Base-by-base conservation (phyloP, 257 asterid genomes). In the Verbena officinalis region DNA sequence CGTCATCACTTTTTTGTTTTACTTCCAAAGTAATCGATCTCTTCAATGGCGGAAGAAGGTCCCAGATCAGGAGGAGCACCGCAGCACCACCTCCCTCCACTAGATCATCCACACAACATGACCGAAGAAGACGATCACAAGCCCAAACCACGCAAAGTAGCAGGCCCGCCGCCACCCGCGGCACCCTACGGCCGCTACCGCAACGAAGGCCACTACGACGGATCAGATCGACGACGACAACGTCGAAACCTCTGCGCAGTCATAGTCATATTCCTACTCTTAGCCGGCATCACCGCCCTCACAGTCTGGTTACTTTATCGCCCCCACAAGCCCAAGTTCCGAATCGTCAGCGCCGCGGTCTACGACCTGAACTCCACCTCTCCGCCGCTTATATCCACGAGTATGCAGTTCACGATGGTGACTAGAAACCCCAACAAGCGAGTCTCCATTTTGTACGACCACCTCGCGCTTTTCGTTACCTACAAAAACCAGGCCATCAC, bases 401-500 rank as follows among this genome's bases (percentile, higher is more conserved):
- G 70, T 69, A 75, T 83, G 84, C 94, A 85, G 79, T 81, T 85
- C 84, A 76, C 94, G 0, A 70, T 83, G 56, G 76, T 71, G 30
- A 62, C 80, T 0, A 68, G 86, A n/a, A 88, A 88, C 79, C 86
- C 96, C 11, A 85, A 81, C 73, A 34, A 33, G 67, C 81, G 89
- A 9, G 80, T 78, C 66, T 42, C 83, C 73, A 21, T 83, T 12
- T 27, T 1, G 60, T 85, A 88, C 77, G 83, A 78, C 75, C 80
- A 70, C 36, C 71, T 88, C 7, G 69, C 94, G 17, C 87, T 81
- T 6, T 70, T 75, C 20, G 84, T 88, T 0, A 53, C 84, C 21
- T 83, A 88, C 81, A 73, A 44, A 69, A 49, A 75, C 70, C 80
- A 72, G 78, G 67, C 83, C 21, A 79, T 85, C 79, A 85, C 94